These are phyloP conservation scores for Suillus paluster DNA, from an alignment of 768 basidiomycete genomes.

Conservation along the genomic window DNA sequence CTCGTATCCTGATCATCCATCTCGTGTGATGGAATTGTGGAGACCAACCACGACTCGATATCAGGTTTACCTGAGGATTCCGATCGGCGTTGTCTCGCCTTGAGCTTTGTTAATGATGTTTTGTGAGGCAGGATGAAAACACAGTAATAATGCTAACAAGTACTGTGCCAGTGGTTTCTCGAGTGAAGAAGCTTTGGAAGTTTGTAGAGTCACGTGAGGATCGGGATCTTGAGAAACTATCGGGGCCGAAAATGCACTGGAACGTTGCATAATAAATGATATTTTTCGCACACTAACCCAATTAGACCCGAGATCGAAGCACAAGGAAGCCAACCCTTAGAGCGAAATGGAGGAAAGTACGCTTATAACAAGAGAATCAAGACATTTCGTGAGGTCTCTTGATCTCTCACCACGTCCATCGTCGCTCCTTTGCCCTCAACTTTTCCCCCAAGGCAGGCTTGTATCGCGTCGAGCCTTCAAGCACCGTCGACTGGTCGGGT, in stretches of 20 bases:
- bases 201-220: conserved; percentile 5
- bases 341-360: conserved; percentile 10
- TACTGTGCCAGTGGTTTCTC: too few relatives aligned
- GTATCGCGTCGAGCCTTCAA: background rate
- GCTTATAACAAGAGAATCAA: conserved; percentile 15
- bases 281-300: conserved; percentile 18
- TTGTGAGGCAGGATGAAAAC: conserved; percentile 39
- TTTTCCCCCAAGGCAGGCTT: background rate
- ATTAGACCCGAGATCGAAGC: conserved; percentile 12
- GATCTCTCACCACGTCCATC: conserved; percentile 16
- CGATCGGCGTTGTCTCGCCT: conserved; percentile 46
- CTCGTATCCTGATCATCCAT: conserved; percentile 34
- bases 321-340: conserved; percentile 3
- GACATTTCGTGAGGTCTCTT: conserved; percentile 8
- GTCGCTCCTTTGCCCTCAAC: background rate
- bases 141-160: background rate
- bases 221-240: background rate
- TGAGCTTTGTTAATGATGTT: conserved; percentile 51
- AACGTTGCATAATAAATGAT: background rate
- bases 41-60: conserved; percentile 68
- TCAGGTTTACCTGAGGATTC: conserved; percentile 46
- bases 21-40: conserved; percentile 38
- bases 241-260: background rate
- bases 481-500: background rate
- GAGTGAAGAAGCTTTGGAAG: background rate